A percentile compares a stretch with the other conserved stretches of the same genome.
Evolutionary conservation across 768 basidiomycete species (phyloP).

Genomic region (Coprinopsis cinerea): DNA sequence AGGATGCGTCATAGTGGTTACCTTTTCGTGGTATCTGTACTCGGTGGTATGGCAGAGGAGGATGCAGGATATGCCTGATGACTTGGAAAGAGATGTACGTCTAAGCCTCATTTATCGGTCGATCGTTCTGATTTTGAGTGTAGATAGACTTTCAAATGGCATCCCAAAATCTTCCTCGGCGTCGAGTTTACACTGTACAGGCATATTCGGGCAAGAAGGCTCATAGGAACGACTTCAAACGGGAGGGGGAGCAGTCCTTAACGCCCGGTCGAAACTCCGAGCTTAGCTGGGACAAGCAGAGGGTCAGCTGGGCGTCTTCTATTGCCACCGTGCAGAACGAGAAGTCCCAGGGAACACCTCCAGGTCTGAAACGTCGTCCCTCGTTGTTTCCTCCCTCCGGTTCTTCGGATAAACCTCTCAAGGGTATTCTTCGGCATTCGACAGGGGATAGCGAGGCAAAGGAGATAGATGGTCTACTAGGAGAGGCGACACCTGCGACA

Average conservation of each 20-base stretch:
- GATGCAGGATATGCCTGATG: conserved; percentile 22
- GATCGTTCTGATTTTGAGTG: conserved; percentile 11
- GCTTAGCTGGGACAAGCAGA: conserved; percentile 15
- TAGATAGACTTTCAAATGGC: background rate
- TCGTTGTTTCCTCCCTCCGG: background rate
- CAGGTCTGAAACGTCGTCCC: background rate
- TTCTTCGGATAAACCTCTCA: conserved; percentile 14
- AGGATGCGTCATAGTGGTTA: conserved; percentile 15
- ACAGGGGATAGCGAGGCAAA: background rate
- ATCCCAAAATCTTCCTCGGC: background rate
- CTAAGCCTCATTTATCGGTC: background rate
- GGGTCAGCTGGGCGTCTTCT: conserved; percentile 27
- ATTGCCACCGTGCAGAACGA: conserved; percentile 18
- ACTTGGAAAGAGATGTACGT: conserved; percentile 22
- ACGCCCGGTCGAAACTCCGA: background rate
- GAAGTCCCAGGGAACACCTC: background rate
- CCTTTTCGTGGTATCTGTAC: conserved; percentile 22
- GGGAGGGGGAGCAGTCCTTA: background rate
- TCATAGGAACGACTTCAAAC: background rate
- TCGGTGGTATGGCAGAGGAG: conserved; percentile 19
- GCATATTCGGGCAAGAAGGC: background rate
- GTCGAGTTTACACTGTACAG: background rate
- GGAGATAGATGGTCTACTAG: too few relatives aligned
- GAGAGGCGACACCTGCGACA: background rate
- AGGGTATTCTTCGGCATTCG: background rate